Evolutionary conservation across 1,284 basidiomycete genomes (phyloP), one percentile per base, ranked within the genome.

Genomic region (Heliocybe sulcata): DNA sequence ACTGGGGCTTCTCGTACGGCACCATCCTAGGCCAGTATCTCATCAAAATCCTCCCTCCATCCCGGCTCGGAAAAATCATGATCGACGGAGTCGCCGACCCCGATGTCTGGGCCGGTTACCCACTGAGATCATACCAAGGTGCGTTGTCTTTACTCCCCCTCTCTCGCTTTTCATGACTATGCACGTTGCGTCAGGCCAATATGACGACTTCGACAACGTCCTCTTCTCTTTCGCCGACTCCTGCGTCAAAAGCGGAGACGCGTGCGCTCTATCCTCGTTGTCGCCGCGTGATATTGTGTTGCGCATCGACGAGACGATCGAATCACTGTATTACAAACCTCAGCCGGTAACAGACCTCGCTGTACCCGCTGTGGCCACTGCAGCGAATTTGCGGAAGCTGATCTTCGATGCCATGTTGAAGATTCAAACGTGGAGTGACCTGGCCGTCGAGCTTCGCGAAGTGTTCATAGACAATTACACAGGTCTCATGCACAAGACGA

Each of bases 1-100:
- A 45, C 22, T 56, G 51, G 54, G 57, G 57, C 35, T 58, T 58
- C 51, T 49, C 42, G 1, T 58, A 58, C 35, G 57, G 57, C 9
- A 56, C 57, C 1, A 45, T 56, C 4, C 33, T 58, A 29, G 57
- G 57, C 25, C 51, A 52, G 19, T 52, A 52, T 19, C 23, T 52
- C 25, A 25, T 52, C 27, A 33, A 52, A 9, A 35, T 52, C 10
- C 27, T 52, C 3, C 31, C 51, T 16, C 51, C 51, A 3, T 3
- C 4, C 3, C 3, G 51, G 10, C 29, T 52, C 9, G 51, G 51
- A 3, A 26, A 33, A 11, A 33, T 52, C 3, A 35, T 52, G 10
- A 52, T 52, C 23, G 51, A 52, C 20, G 51, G 25, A 3, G 51
- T 52, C 9, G 51, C 35, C 3, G 20, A 35, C 31, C 25, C 51